Conservation (phyloP, 352 stramenopile species). For the Phytophthora kernoviae region DNA sequence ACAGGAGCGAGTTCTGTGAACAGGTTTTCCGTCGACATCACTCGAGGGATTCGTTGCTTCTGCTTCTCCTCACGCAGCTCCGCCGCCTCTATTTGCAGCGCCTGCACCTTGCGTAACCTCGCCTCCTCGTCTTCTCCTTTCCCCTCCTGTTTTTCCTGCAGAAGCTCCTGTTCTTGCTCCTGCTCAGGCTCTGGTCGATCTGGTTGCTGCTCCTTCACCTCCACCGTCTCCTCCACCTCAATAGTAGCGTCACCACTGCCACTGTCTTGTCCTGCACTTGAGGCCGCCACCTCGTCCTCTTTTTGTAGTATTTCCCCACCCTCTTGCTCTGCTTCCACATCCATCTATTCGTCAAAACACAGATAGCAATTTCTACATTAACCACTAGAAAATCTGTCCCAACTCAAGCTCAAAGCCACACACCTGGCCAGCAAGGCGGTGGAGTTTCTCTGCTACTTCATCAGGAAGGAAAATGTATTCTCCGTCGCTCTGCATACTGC, state of each 20-base stretch:
- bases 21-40: conserved; percentile 31
- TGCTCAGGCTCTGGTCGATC: conserved; percentile 35
- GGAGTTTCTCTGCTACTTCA: conserved; percentile 70
- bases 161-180: conserved; percentile 23
- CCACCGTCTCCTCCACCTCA: conserved; percentile 7
- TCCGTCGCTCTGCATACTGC: conserved; percentile 83
- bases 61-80: conserved; percentile 32
- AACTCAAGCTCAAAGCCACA: conserved; percentile 10
- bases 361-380: conserved; percentile 12
- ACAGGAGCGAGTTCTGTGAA: conserved; percentile 53
- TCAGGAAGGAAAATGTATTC: conserved; percentile 79
- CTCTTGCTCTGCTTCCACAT: conserved; percentile 28
- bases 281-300: conserved; percentile 4
- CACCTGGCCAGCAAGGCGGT: conserved; percentile 61
- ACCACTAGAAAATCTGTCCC: background rate
- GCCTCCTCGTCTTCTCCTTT: conserved; percentile 15
- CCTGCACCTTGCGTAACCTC: conserved; percentile 22
- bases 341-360: conserved; percentile 1
- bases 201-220: conserved; percentile 11
- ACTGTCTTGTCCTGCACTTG: conserved; percentile 27
- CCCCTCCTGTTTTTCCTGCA: conserved; percentile 8
- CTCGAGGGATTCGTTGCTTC: conserved; percentile 22
- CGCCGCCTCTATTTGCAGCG: conserved; percentile 11
- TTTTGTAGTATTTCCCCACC: conserved; percentile 22
- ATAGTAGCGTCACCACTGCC: conserved; percentile 15